Conservation (phyloP, 176 grass and related monocot genomes). For the Ensete ventricosum region DNA sequence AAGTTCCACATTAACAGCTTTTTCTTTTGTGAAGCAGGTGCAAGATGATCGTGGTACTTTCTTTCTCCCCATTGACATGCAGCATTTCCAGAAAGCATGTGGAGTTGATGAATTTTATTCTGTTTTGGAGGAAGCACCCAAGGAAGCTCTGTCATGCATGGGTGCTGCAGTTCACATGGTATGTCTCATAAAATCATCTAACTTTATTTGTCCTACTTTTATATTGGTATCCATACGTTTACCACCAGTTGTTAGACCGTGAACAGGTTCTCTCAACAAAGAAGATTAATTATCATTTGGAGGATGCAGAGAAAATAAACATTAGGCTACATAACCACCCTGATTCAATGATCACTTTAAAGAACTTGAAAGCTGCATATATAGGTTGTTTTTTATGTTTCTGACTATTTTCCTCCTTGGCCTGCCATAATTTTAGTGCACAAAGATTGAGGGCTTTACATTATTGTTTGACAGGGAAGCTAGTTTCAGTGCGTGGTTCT, state of each 20-base stretch:
- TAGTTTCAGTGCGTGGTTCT: slow-evolving; percentile 61
- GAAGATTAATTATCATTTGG: slow-evolving; percentile 21
- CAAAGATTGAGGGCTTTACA: slow-evolving; percentile 14
- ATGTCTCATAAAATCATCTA: slow-evolving; percentile 12
- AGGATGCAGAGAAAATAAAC: slow-evolving; percentile 49
- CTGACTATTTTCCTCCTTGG: slow-evolving; percentile 6
- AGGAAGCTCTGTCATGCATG: slow-evolving; percentile 69
- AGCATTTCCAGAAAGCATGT: slow-evolving; percentile 36
- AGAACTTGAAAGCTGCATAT: slow-evolving; percentile 71
- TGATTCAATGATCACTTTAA: slow-evolving; percentile 45
- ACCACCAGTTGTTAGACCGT: slow-evolving; percentile 6
- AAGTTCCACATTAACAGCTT: slow-evolving; percentile 1
- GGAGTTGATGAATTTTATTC: slow-evolving; percentile 26
- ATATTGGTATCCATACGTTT: neutral
- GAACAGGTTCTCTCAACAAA: slow-evolving; percentile 31
- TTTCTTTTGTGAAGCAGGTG: slow-evolving; percentile 33
- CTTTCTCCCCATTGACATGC: slow-evolving; percentile 57
- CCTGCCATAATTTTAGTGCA: slow-evolving; percentile 2
- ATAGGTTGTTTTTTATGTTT: slow-evolving; percentile 44
- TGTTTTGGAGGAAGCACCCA: slow-evolving; percentile 43
- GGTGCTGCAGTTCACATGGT: slow-evolving; percentile 82
- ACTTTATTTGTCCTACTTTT: neutral
- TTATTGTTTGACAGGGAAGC: slow-evolving; percentile 48
- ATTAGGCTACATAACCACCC: slow-evolving; percentile 75
- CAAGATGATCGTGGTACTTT: slow-evolving; percentile 36